Evolutionary conservation across 2,329 filamentous ascomycete genomes (phyloP).

Genomic region (Colletotrichum higginsianum): DNA sequence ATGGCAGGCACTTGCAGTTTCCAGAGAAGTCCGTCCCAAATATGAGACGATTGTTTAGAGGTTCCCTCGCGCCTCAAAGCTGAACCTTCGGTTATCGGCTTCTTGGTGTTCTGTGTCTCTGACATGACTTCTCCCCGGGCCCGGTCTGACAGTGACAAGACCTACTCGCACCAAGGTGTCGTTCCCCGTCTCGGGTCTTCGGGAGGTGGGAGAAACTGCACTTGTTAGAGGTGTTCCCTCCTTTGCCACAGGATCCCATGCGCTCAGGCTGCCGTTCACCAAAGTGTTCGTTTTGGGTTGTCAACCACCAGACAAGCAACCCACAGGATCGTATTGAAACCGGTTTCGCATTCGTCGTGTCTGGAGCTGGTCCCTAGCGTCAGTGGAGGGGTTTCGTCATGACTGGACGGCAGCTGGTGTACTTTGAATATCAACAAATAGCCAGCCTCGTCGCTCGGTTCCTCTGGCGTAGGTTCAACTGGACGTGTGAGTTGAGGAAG

Average conservation of each 20-base stretch:
- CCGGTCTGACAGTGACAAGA: conserved; percentile 1
- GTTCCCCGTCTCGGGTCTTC: conserved; percentile 1
- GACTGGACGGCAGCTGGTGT: conserved; percentile 34
- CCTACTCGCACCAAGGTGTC: not conserved
- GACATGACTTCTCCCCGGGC: conserved; percentile 1
- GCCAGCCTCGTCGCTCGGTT: conserved; percentile 33
- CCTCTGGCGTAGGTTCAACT: conserved; percentile 11
- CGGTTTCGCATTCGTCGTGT: conserved; percentile 41
- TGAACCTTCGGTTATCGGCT: conserved; percentile 36
- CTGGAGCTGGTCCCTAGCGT: conserved; percentile 27
- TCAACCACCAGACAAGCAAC: conserved; percentile 31
- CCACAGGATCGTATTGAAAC: conserved; percentile 35
- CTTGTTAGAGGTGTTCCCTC: conserved; percentile 32
- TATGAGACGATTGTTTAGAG: conserved; percentile 7
- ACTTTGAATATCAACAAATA: conserved; percentile 35
- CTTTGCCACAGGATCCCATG: conserved; percentile 29
- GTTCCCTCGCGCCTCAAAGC: conserved; percentile 24
- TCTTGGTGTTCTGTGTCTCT: conserved; percentile 20
- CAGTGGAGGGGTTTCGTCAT: conserved; percentile 28
- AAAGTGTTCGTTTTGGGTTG: conserved; percentile 39
- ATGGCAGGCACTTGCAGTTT: conserved; percentile 19
- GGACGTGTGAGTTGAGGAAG: conserved; percentile 20
- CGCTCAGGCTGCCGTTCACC: conserved; percentile 40
- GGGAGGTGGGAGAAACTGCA: conserved; percentile 27
- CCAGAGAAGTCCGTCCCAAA: not conserved